These are phyloP conservation scores for Inga leiocalycina DNA, from an alignment of 306 rosid genomes.

Conservation along the genomic window DNA sequence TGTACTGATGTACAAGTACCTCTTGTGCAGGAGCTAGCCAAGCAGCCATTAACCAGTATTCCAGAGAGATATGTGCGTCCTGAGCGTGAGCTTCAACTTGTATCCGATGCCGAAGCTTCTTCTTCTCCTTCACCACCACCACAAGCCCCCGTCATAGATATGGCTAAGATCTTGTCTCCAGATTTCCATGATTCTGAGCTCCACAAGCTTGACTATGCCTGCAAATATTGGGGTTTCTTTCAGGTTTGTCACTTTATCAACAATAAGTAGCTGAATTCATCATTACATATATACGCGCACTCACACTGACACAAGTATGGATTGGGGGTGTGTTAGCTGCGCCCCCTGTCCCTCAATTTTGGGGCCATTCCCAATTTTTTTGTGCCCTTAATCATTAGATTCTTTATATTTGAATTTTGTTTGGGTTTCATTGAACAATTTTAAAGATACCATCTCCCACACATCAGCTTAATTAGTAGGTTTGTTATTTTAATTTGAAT, in stretches of 20 bases:
- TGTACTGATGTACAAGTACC: not conserved
- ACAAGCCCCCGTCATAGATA: not conserved
- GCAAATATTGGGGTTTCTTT: slow-evolving; percentile 13
- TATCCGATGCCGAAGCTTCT: not conserved
- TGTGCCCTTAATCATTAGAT: too few relatives aligned
- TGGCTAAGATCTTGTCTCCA: not conserved
- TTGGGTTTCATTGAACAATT: not conserved
- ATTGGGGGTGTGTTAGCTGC: too few relatives aligned
- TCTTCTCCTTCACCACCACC: not conserved
- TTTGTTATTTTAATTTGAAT: not conserved
- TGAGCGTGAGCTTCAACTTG: not conserved
- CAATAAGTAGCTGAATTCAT: not conserved
- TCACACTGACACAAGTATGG: too few relatives aligned
- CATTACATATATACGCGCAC: not conserved
- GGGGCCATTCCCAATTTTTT: too few relatives aligned
- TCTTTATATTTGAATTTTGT: not conserved
- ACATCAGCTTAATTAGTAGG: not conserved
- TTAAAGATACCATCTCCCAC: not conserved
- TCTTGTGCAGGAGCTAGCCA: not conserved
- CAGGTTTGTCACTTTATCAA: not conserved
- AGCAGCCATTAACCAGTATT: not conserved
- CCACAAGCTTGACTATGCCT: not conserved
- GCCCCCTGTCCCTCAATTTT: too few relatives aligned
- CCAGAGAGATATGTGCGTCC: slow-evolving; percentile 6
- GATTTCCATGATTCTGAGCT: not conserved